Evolutionary conservation across 2,329 filamentous ascomycete genomes (phyloP).

Genomic region (Beauveria bassiana): DNA sequence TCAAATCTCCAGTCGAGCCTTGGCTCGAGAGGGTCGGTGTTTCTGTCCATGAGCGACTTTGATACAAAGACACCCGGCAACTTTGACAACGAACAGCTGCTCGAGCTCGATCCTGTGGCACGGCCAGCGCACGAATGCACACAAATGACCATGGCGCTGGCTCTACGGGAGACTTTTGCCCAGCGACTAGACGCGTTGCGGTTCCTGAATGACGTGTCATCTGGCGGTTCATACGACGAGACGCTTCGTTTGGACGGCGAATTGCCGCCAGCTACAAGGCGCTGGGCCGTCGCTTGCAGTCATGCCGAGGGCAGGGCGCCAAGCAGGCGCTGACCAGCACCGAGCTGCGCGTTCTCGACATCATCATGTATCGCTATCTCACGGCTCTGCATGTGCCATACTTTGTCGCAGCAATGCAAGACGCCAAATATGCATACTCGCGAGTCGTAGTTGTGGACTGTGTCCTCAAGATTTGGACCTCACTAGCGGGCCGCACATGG

Average conservation of each 20-base stretch:
- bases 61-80: conserved; percentile 42
- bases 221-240: conserved; percentile 33
- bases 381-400: conserved; percentile 49
- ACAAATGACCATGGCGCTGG: conserved; percentile 31
- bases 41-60: conserved; percentile 37
- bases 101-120: conserved; percentile 21
- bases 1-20: conserved; percentile 37
- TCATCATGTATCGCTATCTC: conserved; percentile 47
- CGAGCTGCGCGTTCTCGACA: conserved; percentile 38
- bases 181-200: conserved; percentile 34
- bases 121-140: conserved; percentile 31
- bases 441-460: conserved; percentile 40
- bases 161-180: conserved; percentile 34
- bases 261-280: conserved; percentile 33
- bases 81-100: conserved; percentile 42
- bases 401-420: conserved; percentile 30
- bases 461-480: conserved; percentile 38
- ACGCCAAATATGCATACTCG: conserved; percentile 43
- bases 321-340: conserved; percentile 26
- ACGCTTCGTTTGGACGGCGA: conserved; percentile 36
- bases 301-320: conserved; percentile 12
- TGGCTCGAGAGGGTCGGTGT: conserved; percentile 36
- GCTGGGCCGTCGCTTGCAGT: conserved; percentile 27
- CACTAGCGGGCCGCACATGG: conserved; percentile 14
- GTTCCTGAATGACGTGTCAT: conserved; percentile 35